Percentiles rank a stretch among this genome's conserved stretches.
Evolutionary conservation across 164 flowering plant species (phyloP).

Genomic region (Warburgia ugandensis): DNA sequence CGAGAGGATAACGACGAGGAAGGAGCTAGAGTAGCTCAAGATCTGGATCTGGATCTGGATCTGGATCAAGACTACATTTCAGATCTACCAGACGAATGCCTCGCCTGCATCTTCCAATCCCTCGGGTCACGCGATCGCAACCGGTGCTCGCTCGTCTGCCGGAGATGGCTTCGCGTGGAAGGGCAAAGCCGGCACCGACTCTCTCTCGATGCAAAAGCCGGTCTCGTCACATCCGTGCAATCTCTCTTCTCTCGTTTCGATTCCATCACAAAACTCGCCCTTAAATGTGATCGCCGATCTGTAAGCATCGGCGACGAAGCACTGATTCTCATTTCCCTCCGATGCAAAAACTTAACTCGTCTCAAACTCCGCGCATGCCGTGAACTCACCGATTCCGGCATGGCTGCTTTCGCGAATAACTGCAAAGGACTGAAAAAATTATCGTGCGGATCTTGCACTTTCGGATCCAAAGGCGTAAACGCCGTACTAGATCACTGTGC

Average conservation of each 20-base stretch:
- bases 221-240: slow-evolving; percentile 31
- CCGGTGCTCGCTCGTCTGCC: slow-evolving; percentile 61
- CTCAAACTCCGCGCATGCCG: slow-evolving; percentile 87
- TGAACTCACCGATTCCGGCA: slow-evolving; percentile 62
- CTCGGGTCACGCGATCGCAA: slow-evolving; percentile 66
- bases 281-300: slow-evolving; percentile 71
- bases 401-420: slow-evolving; percentile 50
- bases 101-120: slow-evolving; percentile 63
- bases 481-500: slow-evolving; percentile 59
- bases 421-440: slow-evolving; percentile 59
- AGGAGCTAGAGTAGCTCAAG: slow-evolving; percentile 5
- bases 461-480: slow-evolving; percentile 73
- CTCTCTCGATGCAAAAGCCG: slow-evolving; percentile 56
- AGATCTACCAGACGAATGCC: slow-evolving; percentile 79
- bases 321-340: slow-evolving; percentile 45
- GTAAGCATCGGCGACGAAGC: slow-evolving; percentile 64
- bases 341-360: slow-evolving; percentile 58
- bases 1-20: not conserved
- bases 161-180: slow-evolving; percentile 71
- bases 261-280: slow-evolving; percentile 64
- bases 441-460: slow-evolving; percentile 70
- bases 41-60: slow-evolving; percentile 43
- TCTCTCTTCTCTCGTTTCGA: slow-evolving; percentile 63
- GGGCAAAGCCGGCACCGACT: slow-evolving; percentile 72
- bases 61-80: slow-evolving; percentile 31